Base-by-base conservation (phyloP, 495 filamentous ascomycete species). In the Neurospora sp. region DNA sequence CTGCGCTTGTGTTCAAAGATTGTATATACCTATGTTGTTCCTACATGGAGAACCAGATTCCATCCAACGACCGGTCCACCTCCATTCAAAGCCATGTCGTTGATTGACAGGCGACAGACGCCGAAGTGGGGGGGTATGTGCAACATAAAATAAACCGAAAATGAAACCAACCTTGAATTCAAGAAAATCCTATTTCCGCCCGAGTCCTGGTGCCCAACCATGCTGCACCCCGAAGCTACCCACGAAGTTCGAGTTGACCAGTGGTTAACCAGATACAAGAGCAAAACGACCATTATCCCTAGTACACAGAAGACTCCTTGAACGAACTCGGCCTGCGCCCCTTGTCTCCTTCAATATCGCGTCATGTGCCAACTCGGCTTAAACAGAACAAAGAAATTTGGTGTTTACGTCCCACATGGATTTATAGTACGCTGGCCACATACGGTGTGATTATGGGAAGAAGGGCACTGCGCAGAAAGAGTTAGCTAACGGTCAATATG, bases 371-470 rank as follows among this genome's bases (percentile, higher is more conserved):
- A 18, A 68, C 37, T 14, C 27, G 42, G 20, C 59, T 42, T 39
- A 65, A 69, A 31, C 59, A 31, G 20, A 65, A 18, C 42, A 20
- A 46, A 71, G 37, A 70, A 42, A 14, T n/a, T 11, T 35, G 22
- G 12, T 37, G 20, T 69, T 9, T 18, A n/a, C 35, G 12, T 41
- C 35, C 35, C 39, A 18, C 5, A 5, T 6, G 48, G 40, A 16
- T 18, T 71, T 82, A 85, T 72, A 85, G 81, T 48, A 81, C 82
- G 72, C 81, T 83, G 75, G 82, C 80, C 37, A 90, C 82, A 73
- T 88, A 89, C 5, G 89, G 88, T 71, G 87, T 83, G 20, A 90
- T 72, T 39, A 88, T 83, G 53, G 89, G 90, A 35, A 73, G 53
- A 31, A 76, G 69, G 4, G 74, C 48, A 65, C 74, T 87, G 74